Base-by-base conservation (phyloP, 768 basidiomycete genomes). In the Butyriboletus loyo region DNA sequence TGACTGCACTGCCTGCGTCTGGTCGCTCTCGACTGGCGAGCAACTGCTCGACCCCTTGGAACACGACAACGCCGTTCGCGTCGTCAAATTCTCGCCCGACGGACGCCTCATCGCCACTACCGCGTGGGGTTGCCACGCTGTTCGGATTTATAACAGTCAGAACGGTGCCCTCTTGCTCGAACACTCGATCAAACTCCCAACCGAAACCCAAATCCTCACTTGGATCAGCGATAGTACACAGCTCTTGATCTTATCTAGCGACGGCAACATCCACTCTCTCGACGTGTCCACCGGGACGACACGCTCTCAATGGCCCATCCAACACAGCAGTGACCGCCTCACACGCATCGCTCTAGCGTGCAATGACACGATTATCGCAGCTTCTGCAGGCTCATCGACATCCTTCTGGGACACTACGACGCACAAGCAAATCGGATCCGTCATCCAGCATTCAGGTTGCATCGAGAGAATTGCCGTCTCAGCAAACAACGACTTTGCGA, bases 31-130 rank as follows among this genome's bases (percentile, higher is more conserved):
- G n/a, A 36, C 35, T 36, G 10, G 35, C n/a, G 9, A 36, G 35
- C 35, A 5, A 36, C 35, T 36, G 35, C 35, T 36, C n/a, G 35
- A 9, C n/a, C 35, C 35, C n/a, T 36, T n/a, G n/a, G 0, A 5
- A 36, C 35, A 36, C 35, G n/a, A 36, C 9, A 0, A 5, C 9
- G 0, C 0, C 3, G 6, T 38, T 6, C 0, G 1, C 3, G 37
- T 13, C 0, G 37, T 14, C 37, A 22, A 38, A 14, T 38, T 38
- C 11, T 38, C 37, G 22, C 37, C 37, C 13, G 37, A 38, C 13
- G 37, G 21, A 22, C 21, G 7, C 0, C 21, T 38, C 11, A 21
- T 22, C 13, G 38, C 38, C 14, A 39, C 38, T 15, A 14, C 6
- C 11, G 19, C 36, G 19, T 13, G 10, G 30, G 30, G 19, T 8